These are phyloP conservation scores for Zoysia pacifica DNA, from an alignment of 176 grass and related monocot species.

Conservation along the genomic window DNA sequence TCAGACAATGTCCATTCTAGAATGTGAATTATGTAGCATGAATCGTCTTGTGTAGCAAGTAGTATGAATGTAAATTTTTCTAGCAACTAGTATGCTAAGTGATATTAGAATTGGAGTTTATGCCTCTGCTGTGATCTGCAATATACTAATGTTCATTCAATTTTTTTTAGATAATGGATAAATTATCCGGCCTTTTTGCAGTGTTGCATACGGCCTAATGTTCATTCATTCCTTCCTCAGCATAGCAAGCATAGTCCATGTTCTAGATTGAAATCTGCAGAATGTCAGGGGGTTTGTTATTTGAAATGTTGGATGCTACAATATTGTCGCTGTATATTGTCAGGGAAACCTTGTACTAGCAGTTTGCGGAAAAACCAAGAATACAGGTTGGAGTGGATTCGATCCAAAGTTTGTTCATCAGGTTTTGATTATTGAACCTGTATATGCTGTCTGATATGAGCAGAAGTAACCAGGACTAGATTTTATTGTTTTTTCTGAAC, in stretches of 20 bases:
- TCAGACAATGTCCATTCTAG: too few species aligned
- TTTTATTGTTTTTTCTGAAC: too few species aligned
- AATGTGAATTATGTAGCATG: not conserved
- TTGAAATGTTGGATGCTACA: not conserved
- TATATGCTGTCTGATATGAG: too few species aligned
- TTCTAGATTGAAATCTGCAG: not conserved
- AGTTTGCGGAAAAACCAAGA: not conserved
- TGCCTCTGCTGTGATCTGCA: too few species aligned
- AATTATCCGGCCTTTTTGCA: too few species aligned
- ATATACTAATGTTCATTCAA: too few species aligned
- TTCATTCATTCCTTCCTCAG: too few species aligned
- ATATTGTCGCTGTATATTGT: not conserved
- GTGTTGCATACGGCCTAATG: too few species aligned
- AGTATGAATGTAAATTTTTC: not conserved
- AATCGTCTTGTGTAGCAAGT: not conserved
- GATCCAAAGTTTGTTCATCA: not conserved
- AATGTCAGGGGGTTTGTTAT: not conserved
- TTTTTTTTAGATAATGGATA: too few species aligned
- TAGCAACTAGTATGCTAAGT: not conserved
- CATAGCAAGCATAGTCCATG: not conserved
- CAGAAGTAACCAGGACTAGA: too few species aligned
- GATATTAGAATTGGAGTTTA: not conserved
- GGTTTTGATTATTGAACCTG: too few species aligned
- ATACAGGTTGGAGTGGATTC: not conserved
- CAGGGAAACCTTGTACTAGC: not conserved